Evolutionary conservation across 2,329 filamentous ascomycete species (phyloP).

Genomic region (Paracorniculantispora psalliotae): DNA sequence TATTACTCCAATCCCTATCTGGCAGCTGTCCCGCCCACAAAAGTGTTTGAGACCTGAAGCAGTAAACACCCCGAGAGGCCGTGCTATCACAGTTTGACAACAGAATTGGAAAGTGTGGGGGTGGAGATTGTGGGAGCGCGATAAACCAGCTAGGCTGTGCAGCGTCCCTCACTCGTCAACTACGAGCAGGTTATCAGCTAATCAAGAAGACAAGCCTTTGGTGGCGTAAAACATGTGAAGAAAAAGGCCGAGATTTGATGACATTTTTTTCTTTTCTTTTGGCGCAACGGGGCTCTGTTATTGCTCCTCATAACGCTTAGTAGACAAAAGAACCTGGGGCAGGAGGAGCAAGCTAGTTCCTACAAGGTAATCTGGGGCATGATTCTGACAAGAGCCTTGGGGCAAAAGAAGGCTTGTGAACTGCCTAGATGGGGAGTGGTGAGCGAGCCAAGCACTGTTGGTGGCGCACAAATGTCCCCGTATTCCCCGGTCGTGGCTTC

Average conservation of each 20-base stretch:
- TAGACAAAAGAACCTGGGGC: background rate
- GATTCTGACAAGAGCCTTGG: no score
- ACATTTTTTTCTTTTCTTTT: background rate
- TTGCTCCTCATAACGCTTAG: background rate
- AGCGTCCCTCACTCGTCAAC: no score
- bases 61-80: background rate
- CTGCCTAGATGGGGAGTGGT: background rate
- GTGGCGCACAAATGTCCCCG: background rate
- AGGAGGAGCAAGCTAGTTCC: no score
- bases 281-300: background rate
- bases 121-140: background rate
- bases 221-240: conserved; percentile 1
- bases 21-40: no score
- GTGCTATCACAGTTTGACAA: background rate
- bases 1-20: no score
- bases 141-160: background rate
- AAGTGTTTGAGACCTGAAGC: no score
- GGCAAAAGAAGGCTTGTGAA: no score
- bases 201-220: background rate
- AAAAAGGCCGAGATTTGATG: background rate
- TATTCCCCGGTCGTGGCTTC: background rate
- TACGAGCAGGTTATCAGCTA: no score
- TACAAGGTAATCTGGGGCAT: no score
- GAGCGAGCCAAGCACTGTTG: background rate
- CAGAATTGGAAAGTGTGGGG: background rate